Percentiles rank a stretch among this genome's conserved stretches.
These are phyloP conservation scores for Steccherinum ochraceum DNA, from an alignment of 768 basidiomycete species.

Conservation along the genomic window DNA sequence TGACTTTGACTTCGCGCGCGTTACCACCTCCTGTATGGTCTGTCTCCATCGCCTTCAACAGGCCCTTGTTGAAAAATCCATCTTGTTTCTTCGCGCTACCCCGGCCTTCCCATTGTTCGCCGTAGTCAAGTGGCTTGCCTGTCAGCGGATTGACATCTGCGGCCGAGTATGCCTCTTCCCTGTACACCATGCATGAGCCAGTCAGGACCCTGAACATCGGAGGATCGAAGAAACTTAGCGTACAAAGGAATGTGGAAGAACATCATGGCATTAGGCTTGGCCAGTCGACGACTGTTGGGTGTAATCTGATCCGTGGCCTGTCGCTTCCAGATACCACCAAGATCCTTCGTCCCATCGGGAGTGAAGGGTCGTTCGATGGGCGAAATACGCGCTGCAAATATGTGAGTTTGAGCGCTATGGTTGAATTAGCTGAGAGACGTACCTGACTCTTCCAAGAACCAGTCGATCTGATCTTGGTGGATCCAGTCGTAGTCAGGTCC, in stretches of 20 bases:
- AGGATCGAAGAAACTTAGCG: slow-evolving; percentile 24
- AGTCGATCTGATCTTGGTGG: slow-evolving; percentile 78
- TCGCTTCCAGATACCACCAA: slow-evolving; percentile 61
- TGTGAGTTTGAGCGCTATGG: neutral
- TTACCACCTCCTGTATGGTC: slow-evolving; percentile 45
- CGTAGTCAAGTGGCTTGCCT: slow-evolving; percentile 62
- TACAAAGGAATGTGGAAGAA: slow-evolving; percentile 99
- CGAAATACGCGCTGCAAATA: slow-evolving; percentile 44
- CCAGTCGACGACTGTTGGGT: slow-evolving; percentile 49
- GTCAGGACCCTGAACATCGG: too few species aligned
- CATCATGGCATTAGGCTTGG: slow-evolving; percentile 94
- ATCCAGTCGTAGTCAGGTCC: slow-evolving; percentile 85
- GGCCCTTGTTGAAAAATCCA: slow-evolving; percentile 79
- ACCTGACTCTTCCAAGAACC: slow-evolving; percentile 83
- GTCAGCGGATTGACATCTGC: slow-evolving; percentile 61
- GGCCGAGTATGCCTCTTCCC: slow-evolving; percentile 68
- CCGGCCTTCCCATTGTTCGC: slow-evolving; percentile 48
- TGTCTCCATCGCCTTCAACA: slow-evolving; percentile 68
- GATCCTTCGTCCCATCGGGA: slow-evolving; percentile 68
- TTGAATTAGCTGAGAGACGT: slow-evolving; percentile 9
- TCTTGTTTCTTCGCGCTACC: slow-evolving; percentile 67
- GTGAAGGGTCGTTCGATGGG: slow-evolving; percentile 79
- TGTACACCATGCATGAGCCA: slow-evolving; percentile 21
- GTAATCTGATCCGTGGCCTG: slow-evolving; percentile 49
- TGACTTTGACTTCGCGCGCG: slow-evolving; percentile 73